Percentiles rank a stretch among this genome's conserved stretches.
Conservation (phyloP, 306 rosid genomes). For the Fragaria ananassa region DNA sequence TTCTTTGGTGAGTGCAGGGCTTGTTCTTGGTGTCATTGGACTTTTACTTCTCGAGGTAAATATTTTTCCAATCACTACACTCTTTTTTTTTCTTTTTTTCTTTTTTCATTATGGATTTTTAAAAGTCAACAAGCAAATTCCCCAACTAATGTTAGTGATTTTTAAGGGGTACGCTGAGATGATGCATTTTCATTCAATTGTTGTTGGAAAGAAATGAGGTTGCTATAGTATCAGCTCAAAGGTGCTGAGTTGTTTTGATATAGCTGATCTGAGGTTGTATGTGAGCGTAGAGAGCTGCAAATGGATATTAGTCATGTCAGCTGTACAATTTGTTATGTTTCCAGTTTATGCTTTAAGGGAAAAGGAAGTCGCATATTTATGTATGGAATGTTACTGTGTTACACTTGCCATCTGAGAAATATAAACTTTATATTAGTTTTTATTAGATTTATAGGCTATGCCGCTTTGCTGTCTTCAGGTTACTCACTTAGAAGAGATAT, state of each 20-base stretch:
- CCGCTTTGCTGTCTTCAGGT: background rate
- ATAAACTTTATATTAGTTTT: background rate
- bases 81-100: background rate
- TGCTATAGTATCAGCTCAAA: background rate
- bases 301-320: background rate
- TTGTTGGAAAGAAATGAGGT: background rate
- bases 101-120: background rate
- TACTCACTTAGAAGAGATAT: background rate
- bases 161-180: background rate
- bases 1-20: conserved; percentile 89
- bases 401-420: background rate
- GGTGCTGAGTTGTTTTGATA: background rate
- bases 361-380: background rate
- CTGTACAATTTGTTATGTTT: background rate
- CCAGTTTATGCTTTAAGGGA: background rate
- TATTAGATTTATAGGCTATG: background rate
- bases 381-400: background rate
- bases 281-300: background rate
- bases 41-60: conserved; percentile 83
- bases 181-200: background rate
- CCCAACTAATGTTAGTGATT: background rate
- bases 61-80: background rate
- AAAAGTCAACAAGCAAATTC: background rate
- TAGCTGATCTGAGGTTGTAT: background rate
- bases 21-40: conserved; percentile 83